Percentiles rank a stretch among this genome's conserved stretches.
Evolutionary conservation across 2,329 filamentous ascomycete genomes (phyloP).

Genomic region (Fusarium cicatricum): DNA sequence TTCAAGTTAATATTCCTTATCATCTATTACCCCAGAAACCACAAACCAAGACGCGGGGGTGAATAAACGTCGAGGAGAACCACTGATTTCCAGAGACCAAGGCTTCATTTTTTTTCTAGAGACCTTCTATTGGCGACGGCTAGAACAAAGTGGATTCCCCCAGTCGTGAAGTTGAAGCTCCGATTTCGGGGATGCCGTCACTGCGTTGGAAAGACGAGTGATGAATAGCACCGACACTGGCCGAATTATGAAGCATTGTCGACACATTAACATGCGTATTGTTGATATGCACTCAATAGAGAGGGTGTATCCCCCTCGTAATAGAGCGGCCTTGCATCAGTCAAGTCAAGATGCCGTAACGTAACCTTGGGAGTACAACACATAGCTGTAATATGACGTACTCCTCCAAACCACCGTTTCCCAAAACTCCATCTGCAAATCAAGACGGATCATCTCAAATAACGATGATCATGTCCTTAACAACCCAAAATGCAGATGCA

Average conservation of each 20-base stretch:
- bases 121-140: constrained; percentile 23
- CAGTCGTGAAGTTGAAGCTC: constrained; percentile 1
- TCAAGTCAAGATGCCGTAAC: too few species aligned
- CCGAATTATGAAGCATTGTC: too few species aligned
- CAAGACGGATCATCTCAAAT: background rate
- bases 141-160: constrained; percentile 34
- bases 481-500: constrained; percentile 12
- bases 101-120: background rate
- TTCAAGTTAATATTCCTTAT: too few species aligned
- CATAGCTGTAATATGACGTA: background rate
- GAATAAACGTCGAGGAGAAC: background rate
- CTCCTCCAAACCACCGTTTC: background rate
- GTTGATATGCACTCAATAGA: too few species aligned
- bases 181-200: constrained; percentile 19
- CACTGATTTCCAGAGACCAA: too few species aligned
- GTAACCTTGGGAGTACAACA: too few species aligned
- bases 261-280: too few species aligned
- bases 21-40: constrained; percentile 35
- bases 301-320: too few species aligned
- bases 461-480: constrained; percentile 14
- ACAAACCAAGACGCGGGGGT: constrained; percentile 19
- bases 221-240: too few species aligned
- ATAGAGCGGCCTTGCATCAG: too few species aligned
- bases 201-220: too few species aligned
- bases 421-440: too few species aligned